Percentiles rank a stretch among this genome's conserved stretches.
Evolutionary conservation across 371 early-diverging fungal genomes (phyloP).

Genomic region (Mucor saturninus): DNA sequence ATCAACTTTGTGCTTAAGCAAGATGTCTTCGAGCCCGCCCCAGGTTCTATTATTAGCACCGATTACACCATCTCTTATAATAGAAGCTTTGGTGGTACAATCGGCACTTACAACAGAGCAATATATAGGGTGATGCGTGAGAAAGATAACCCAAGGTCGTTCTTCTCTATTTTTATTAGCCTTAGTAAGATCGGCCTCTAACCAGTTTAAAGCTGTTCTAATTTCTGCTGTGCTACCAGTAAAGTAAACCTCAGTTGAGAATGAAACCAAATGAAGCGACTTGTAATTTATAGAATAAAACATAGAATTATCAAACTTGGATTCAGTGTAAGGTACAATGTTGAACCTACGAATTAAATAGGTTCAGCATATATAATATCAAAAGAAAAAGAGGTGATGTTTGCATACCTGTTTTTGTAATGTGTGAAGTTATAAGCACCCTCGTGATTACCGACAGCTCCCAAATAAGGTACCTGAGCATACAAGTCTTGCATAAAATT

Average conservation of each 20-base stretch:
- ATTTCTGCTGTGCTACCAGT: constrained; percentile 36
- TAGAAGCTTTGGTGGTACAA: constrained; percentile 34
- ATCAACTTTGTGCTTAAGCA: constrained; percentile 35
- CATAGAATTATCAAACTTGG: constrained; percentile 39
- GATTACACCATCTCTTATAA: constrained; percentile 32
- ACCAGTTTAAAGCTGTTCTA: constrained; percentile 44
- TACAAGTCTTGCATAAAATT: constrained; percentile 46
- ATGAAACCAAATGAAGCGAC: constrained; percentile 47
- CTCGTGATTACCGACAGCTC: constrained; percentile 52
- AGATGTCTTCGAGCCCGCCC: constrained; percentile 35
- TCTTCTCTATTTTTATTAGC: constrained; percentile 41
- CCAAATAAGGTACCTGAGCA: constrained; percentile 47
- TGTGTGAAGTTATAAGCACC: constrained; percentile 49
- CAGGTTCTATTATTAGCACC: constrained; percentile 16
- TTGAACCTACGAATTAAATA: constrained; percentile 26
- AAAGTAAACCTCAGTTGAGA: constrained; percentile 50
- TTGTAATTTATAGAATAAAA: constrained; percentile 52
- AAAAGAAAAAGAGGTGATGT: neutral
- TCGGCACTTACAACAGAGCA: constrained; percentile 27
- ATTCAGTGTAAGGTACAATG: constrained; percentile 42
- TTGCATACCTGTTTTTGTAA: constrained; percentile 44
- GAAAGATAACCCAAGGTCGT: constrained; percentile 50
- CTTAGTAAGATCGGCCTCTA: constrained; percentile 38
- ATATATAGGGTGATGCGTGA: constrained; percentile 49
- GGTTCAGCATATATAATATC: neutral